phyloP scores from a whole-genome alignment of 768 basidiomycete species.

The Cystobasidium onofrii region DNA sequence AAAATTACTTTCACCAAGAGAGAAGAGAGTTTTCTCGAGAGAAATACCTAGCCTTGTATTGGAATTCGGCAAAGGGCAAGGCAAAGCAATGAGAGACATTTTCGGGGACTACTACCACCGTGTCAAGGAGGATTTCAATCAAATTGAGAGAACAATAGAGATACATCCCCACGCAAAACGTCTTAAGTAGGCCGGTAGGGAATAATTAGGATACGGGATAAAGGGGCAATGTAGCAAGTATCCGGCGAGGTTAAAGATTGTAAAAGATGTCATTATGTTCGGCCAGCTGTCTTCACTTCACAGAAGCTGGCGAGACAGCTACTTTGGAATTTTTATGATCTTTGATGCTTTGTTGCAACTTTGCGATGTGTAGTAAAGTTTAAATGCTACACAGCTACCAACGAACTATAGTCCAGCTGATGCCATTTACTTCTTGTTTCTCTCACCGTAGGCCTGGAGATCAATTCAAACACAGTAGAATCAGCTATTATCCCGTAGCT shows the following conservation, averaged over 20 bases:
- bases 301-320: not conserved
- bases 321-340: not conserved
- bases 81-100: slow-evolving; percentile 18
- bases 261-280: no score
- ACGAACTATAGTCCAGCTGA: not conserved
- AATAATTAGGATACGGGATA: no score
- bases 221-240: not conserved
- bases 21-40: not conserved
- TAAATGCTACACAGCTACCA: not conserved
- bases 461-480: not conserved
- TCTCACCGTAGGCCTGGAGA: not conserved
- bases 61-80: slow-evolving; percentile 39
- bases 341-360: not conserved
- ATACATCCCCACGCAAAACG: no score
- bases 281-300: no score
- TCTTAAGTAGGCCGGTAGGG: no score
- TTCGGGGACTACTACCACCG: not conserved
- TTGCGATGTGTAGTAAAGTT: not conserved
- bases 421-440: slow-evolving; percentile 2
- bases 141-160: slow-evolving; percentile 1
- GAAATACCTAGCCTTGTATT: slow-evolving; percentile 34
- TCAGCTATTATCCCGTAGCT: no score
- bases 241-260: no score
- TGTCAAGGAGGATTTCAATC: not conserved
- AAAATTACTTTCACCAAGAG: not conserved